Base-by-base conservation (phyloP, 108 stramenopile genomes). In the Cyclotella baltica region DNA sequence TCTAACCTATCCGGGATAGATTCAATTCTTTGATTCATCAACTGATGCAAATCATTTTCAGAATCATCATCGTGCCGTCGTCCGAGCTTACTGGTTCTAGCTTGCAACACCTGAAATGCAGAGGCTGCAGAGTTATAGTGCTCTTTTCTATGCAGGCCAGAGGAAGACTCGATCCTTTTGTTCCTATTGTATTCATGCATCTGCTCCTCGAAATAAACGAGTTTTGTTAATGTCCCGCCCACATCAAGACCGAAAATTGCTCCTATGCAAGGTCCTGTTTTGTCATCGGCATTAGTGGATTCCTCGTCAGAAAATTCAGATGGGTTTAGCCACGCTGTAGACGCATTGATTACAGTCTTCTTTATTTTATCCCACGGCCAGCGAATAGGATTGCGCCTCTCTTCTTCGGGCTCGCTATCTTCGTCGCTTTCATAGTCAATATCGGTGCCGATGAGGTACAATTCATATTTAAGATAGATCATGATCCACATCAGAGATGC, bases 171-270 rank as follows among this genome's bases (percentile, higher is more conserved):
- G 6, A 28, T 16, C 43, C 69, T 55, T 63, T 81, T 77, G 25
- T 56, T 23, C 36, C 73, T 58, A 55, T 81, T 81, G 25, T 62
- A 70, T 51, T 87, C 73, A 23, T 81, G 56, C 37, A 80, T 38
- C 67, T 83, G 73, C 62, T 90, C 82, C 72, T 98, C 96, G 73
- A 98, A 98, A 76, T 98, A 98, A 4, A 99, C 96, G 13, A 99
- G 82, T 73, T 99, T 99, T 16, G 96, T 87, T 8, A 99, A 85
- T 5, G 97, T 98, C 15, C 99, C 99, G 9, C 99, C 99, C 6
- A 96, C 90, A 72, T 96, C 95, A 43, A 96, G 75, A 20, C 95
- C 95, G 13, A 96, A 85, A 13, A 90, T 90, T 38, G 72, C 88
- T 18, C 92, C 91, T 23, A 90, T 90, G 78, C 82, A 83, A 3